These are phyloP conservation scores for Cladobotryum mycophilum DNA, from an alignment of 2,329 filamentous ascomycete species.

Conservation along the genomic window DNA sequence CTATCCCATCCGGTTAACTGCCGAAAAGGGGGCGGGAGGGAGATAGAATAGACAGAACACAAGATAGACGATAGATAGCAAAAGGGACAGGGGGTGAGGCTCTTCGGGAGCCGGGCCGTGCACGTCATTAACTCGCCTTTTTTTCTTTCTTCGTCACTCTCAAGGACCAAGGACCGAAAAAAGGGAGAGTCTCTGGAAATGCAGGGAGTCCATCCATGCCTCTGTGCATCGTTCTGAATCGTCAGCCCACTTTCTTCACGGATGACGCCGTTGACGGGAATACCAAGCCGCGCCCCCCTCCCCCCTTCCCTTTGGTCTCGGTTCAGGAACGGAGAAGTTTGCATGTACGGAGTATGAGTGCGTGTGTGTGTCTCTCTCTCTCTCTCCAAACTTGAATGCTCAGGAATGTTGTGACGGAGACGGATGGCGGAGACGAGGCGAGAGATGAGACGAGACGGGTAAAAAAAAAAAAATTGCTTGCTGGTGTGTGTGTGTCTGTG, in stretches of 20 bases:
- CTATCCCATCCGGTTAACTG: constrained; percentile 9
- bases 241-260: not conserved
- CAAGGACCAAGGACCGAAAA: too few relatives aligned
- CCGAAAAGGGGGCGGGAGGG: constrained; percentile 10
- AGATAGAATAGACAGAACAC: not conserved
- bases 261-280: not conserved
- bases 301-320: too few relatives aligned
- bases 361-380: not conserved
- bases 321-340: not conserved
- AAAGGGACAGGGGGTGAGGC: constrained; percentile 7
- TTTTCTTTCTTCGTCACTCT: constrained; percentile 7
- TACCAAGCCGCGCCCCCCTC: not conserved
- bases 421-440: too few relatives aligned
- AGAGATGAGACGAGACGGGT: not conserved
- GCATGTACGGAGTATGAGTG: too few relatives aligned
- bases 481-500: too few relatives aligned
- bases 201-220: constrained; percentile 3
- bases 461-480: too few relatives aligned
- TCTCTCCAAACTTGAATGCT: not conserved
- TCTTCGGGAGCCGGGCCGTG: constrained; percentile 12
- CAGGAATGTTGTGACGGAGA: constrained; percentile 8
- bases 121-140: constrained; percentile 11
- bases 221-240: constrained; percentile 5
- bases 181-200: not conserved
- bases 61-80: too few relatives aligned